Conservation (phyloP, 306 rosid species). For the Amphicarpaea edgeworthii region DNA sequence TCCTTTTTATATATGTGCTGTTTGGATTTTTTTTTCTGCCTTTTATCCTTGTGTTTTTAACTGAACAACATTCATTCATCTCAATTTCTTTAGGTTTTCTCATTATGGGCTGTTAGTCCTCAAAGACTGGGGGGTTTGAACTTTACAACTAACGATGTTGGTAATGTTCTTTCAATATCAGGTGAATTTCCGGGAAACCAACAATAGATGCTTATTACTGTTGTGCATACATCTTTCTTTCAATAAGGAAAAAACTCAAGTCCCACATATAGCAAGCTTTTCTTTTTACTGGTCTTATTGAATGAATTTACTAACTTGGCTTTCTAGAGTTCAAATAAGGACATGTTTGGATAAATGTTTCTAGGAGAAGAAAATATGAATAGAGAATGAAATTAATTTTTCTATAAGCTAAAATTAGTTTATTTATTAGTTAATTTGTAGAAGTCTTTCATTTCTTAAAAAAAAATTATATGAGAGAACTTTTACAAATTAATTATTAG, state of each 20-base stretch:
- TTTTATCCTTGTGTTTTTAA: neutral
- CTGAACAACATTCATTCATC: neutral
- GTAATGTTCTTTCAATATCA: conserved; percentile 73
- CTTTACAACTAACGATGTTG: conserved; percentile 70
- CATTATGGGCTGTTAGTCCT: conserved; percentile 88
- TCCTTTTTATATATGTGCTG: neutral
- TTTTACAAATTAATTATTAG: too few species aligned
- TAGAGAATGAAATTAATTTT: too few species aligned
- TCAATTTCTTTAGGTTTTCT: conserved; percentile 65
- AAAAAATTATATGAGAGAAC: too few species aligned
- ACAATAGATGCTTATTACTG: neutral
- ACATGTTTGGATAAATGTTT: too few species aligned
- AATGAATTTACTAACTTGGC: neutral
- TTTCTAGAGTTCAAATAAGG: conserved; percentile 5
- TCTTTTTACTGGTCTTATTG: neutral
- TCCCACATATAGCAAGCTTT: too few species aligned
- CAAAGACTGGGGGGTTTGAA: conserved; percentile 66
- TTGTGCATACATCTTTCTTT: conserved; percentile 6
- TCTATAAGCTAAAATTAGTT: too few species aligned
- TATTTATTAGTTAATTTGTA: too few species aligned
- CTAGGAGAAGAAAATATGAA: too few species aligned
- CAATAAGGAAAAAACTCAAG: too few species aligned
- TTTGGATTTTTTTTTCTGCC: neutral
- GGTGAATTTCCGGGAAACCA: conserved; percentile 54
- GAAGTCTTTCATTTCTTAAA: too few species aligned